These are phyloP conservation scores for Colletotrichum sp. DNA, from an alignment of 2,329 filamentous ascomycete species.

Conservation along the genomic window DNA sequence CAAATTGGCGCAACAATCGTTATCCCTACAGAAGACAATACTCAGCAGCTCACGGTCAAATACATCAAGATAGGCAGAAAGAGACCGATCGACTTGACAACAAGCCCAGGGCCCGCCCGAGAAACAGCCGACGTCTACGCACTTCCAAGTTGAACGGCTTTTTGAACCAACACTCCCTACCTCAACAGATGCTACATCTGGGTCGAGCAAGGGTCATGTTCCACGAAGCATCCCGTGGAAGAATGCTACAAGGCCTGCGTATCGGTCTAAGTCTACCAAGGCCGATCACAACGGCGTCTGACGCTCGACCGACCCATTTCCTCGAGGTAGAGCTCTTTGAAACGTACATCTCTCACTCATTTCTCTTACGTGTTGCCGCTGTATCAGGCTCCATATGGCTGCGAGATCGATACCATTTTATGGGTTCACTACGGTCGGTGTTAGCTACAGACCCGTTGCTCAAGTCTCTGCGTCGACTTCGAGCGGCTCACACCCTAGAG, in stretches of 20 bases:
- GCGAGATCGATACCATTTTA: neutral
- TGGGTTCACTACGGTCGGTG: neutral
- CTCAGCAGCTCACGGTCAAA: neutral
- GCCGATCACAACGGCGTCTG: neutral
- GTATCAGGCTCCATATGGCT: neutral
- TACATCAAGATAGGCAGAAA: neutral
- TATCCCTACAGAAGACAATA: neutral
- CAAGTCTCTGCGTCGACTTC: neutral
- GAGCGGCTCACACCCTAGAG: neutral
- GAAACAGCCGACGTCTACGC: neutral
- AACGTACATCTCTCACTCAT: neutral
- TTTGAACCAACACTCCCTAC: neutral
- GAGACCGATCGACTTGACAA: neutral
- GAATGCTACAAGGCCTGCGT: neutral
- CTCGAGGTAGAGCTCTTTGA: neutral
- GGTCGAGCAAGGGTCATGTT: neutral
- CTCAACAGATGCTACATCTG: neutral
- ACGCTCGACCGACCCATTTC: neutral
- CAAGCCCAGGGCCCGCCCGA: neutral
- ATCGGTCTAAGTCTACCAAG: neutral
- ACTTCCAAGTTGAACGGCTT: neutral
- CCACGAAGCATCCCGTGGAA: neutral
- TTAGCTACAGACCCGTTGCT: neutral
- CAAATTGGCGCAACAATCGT: neutral
- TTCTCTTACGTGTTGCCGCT: neutral